Percentiles rank a stretch among this genome's conserved stretches.
Conservation (phyloP, 192 early-diverging fungal species). For the Chytriomyces sp. region DNA sequence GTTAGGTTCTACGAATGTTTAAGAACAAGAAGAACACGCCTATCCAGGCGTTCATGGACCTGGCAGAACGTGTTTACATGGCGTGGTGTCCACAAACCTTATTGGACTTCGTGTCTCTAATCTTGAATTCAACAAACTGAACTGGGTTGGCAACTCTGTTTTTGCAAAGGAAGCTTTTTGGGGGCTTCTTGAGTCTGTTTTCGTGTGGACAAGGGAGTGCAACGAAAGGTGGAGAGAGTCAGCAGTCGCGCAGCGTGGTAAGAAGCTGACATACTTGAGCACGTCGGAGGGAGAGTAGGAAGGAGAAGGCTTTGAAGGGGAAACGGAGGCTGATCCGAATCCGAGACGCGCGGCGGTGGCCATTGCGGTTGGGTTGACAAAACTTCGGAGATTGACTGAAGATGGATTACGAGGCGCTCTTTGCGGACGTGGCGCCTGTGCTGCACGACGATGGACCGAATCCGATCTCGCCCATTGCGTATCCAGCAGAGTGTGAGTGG, state of each 20-base stretch:
- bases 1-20: background rate
- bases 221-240: too few relatives aligned
- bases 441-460: slow-evolving; percentile 79
- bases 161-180: slow-evolving; percentile 18
- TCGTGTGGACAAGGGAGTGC: too few relatives aligned
- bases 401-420: slow-evolving; percentile 12
- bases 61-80: too few relatives aligned
- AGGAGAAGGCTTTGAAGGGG: slow-evolving; percentile 6
- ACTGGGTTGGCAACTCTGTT: background rate
- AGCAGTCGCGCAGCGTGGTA: background rate
- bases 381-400: background rate
- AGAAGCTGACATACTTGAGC: background rate
- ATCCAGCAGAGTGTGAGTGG: slow-evolving; percentile 70
- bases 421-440: slow-evolving; percentile 68
- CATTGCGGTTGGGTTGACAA: background rate
- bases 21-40: background rate
- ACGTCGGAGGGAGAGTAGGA: slow-evolving; percentile 12
- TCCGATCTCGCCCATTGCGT: slow-evolving; percentile 80
- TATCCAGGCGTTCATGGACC: background rate
- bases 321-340: background rate
- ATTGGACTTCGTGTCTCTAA: slow-evolving; percentile 45
- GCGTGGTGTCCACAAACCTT: too few relatives aligned
- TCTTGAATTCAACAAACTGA: slow-evolving; percentile 57
- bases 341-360: background rate
- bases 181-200: slow-evolving; percentile 18